Percentiles rank a stretch among this genome's conserved stretches.
phyloP scores from a whole-genome alignment of 2,329 filamentous ascomycete genomes.

The Neofusicoccum umdonicola region DNA sequence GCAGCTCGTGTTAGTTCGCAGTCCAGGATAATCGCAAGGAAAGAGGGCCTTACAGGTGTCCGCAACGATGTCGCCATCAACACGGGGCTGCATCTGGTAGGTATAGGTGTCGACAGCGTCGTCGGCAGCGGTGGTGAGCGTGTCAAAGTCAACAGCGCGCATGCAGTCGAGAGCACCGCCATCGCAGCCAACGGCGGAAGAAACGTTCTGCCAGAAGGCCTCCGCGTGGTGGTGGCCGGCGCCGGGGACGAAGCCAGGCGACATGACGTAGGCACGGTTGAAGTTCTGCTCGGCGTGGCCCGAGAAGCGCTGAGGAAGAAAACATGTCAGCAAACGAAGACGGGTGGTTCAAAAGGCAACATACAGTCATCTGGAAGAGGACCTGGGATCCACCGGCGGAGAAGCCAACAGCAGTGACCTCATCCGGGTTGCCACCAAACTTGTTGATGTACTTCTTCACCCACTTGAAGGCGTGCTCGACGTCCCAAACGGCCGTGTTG shows the following conservation, averaged over 20 bases:
- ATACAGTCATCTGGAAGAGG: constrained; percentile 31
- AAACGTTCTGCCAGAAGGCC: constrained; percentile 34
- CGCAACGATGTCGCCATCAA: constrained; percentile 37
- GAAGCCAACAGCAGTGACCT: constrained; percentile 49
- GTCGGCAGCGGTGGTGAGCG: constrained; percentile 29
- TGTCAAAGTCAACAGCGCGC: constrained; percentile 30
- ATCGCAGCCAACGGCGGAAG: constrained; percentile 29
- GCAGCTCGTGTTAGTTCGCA: not conserved
- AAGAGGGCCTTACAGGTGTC: constrained; percentile 26
- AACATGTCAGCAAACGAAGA: not conserved
- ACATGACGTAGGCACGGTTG: constrained; percentile 28
- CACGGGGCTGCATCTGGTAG: constrained; percentile 38
- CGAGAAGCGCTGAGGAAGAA: constrained; percentile 26
- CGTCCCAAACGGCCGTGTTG: constrained; percentile 43
- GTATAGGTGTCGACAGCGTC: constrained; percentile 26
- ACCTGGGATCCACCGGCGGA: constrained; percentile 19
- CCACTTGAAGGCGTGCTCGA: constrained; percentile 50
- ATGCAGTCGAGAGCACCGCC: constrained; percentile 32
- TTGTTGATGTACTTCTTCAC: constrained; percentile 47
- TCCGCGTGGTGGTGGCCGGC: constrained; percentile 37
- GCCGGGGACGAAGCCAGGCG: constrained; percentile 34
- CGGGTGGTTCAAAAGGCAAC: not conserved
- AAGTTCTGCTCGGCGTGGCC: constrained; percentile 33
- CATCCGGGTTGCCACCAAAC: constrained; percentile 47
- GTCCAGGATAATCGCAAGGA: not conserved